Conservation (phyloP, 2,329 filamentous ascomycete genomes). For the Tolypocladium cylindrosporum region DNA sequence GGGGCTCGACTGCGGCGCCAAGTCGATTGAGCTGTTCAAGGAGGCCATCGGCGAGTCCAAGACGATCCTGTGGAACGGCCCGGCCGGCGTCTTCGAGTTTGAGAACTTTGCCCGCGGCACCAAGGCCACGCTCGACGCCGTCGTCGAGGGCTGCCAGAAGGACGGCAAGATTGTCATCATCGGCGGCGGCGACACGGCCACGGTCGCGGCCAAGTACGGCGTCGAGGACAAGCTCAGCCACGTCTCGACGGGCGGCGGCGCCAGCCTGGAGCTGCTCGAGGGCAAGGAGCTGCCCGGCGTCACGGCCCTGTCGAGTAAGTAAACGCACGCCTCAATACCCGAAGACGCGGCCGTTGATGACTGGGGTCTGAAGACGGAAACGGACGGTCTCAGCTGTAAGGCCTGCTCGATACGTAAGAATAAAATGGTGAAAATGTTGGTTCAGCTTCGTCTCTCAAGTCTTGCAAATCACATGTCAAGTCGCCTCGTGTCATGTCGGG, state of each 20-base stretch:
- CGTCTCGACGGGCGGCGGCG: conserved; percentile 93
- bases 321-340: conserved; percentile 17
- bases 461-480: not conserved
- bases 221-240: conserved; percentile 97
- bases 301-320: conserved; percentile 74
- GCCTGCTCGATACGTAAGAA: not conserved
- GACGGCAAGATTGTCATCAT: conserved; percentile 95
- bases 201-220: conserved; percentile 92
- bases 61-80: conserved; percentile 99
- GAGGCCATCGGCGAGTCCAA: conserved; percentile 76
- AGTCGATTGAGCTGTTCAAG: conserved; percentile 84
- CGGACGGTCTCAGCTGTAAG: not conserved
- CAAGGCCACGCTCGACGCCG: conserved; percentile 83
- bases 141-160: conserved; percentile 63
- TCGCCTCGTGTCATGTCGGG: not conserved
- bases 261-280: conserved; percentile 90
- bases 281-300: conserved; percentile 97
- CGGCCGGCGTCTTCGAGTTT: conserved; percentile 94
- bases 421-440: not conserved
- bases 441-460: not conserved
- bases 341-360: not conserved
- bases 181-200: conserved; percentile 94
- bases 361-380: not conserved
- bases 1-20: conserved; percentile 88
- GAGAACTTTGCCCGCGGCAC: conserved; percentile 89